A percentile compares a stretch with the other conserved stretches of the same genome.
These are phyloP conservation scores for Truncatella angustata DNA, from an alignment of 2,329 filamentous ascomycete species.

Conservation along the genomic window DNA sequence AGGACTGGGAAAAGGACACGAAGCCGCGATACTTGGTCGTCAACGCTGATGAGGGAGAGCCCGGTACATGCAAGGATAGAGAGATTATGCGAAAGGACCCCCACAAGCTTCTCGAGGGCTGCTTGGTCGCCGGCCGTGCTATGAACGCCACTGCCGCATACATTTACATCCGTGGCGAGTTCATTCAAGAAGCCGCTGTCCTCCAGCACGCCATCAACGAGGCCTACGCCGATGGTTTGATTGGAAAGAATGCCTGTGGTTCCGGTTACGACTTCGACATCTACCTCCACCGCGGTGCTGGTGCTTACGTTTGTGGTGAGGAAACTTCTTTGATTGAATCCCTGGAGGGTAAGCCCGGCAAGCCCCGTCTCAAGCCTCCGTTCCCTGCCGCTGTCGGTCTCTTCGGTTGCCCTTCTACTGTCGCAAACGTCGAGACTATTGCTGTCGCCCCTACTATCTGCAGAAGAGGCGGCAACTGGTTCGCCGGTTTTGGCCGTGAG, in stretches of 20 bases:
- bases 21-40: slow-evolving; percentile 96
- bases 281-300: slow-evolving; percentile 93
- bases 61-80: slow-evolving; percentile 98
- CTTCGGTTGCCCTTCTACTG: slow-evolving; percentile 96
- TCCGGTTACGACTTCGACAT: slow-evolving; percentile 98
- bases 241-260: slow-evolving; percentile 97
- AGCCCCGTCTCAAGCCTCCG: slow-evolving; percentile 96
- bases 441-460: slow-evolving; percentile 95
- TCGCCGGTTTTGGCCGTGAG: slow-evolving; percentile 89
- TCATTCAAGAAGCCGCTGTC: slow-evolving; percentile 91
- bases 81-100: slow-evolving; percentile 99
- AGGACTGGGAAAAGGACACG: slow-evolving; percentile 97
- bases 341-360: slow-evolving; percentile 96
- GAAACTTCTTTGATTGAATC: slow-evolving; percentile 98
- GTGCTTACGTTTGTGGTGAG: slow-evolving; percentile 97
- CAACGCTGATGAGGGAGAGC: slow-evolving; percentile 98
- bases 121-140: slow-evolving; percentile 89
- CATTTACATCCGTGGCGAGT: slow-evolving; percentile 99
- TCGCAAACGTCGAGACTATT: slow-evolving; percentile 96
- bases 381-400: slow-evolving; percentile 97
- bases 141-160: slow-evolving; percentile 99
- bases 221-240: slow-evolving; percentile 89
- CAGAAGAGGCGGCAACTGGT: slow-evolving; percentile 89
- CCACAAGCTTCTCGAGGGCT: slow-evolving; percentile 98
- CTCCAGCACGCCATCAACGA: slow-evolving; percentile 96